These are phyloP conservation scores for Trametes coccinea DNA, from an alignment of 768 basidiomycete species.

Conservation along the genomic window DNA sequence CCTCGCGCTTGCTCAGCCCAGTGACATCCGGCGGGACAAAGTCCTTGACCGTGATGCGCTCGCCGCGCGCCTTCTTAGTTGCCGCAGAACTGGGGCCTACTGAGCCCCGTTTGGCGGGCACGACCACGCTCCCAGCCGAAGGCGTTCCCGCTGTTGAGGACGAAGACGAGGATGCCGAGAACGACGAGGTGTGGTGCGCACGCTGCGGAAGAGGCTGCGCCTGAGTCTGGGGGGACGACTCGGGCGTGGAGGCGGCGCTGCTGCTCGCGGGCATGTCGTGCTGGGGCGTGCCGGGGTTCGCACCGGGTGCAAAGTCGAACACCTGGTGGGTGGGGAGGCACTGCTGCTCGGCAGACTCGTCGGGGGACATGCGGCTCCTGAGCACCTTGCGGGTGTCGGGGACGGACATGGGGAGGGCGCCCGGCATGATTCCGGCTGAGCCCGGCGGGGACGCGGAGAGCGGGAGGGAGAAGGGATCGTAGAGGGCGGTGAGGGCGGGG, in stretches of 20 bases:
- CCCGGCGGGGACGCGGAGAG: conserved; percentile 45
- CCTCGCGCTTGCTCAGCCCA: conserved; percentile 87
- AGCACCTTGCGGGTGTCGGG: conserved; percentile 50
- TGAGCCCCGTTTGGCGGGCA: conserved; percentile 33
- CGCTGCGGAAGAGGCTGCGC: conserved; percentile 36
- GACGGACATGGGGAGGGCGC: conserved; percentile 34
- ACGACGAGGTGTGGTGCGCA: conserved; percentile 27
- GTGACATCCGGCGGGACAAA: conserved; percentile 88
- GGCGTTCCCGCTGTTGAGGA: conserved; percentile 1
- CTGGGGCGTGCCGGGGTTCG: conserved; percentile 28
- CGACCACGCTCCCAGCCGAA: conserved; percentile 32
- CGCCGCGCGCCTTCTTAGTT: conserved; percentile 51
- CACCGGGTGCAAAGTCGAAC: conserved; percentile 58
- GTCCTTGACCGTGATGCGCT: conserved; percentile 67
- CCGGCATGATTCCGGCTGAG: conserved; percentile 30
- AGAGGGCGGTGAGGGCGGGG: conserved; percentile 42
- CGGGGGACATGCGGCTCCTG: conserved; percentile 50
- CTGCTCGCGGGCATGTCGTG: neutral
- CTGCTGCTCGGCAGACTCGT: conserved; percentile 46
- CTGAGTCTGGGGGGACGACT: conserved; percentile 26
- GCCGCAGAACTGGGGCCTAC: conserved; percentile 22
- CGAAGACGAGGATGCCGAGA: conserved; percentile 14
- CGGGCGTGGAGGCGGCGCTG: conserved; percentile 34
- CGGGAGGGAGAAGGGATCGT: conserved; percentile 45
- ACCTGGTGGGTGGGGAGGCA: conserved; percentile 74